Evolutionary conservation across 495 filamentous ascomycete species (phyloP).

Genomic region (Neurospora sp.): DNA sequence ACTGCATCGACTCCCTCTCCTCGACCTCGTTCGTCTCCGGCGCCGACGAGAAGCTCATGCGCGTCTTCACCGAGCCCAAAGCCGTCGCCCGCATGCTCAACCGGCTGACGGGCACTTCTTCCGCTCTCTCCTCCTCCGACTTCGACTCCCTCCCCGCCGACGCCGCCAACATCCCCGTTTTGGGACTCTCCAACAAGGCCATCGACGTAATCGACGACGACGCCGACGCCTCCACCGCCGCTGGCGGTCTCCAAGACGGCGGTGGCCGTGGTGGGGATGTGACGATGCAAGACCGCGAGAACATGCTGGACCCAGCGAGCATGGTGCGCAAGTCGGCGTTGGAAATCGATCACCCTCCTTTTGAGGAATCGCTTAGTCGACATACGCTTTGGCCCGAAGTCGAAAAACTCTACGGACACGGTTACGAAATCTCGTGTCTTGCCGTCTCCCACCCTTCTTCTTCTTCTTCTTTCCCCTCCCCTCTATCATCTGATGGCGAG

Average conservation of each 20-base stretch:
- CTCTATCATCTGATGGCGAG: background rate
- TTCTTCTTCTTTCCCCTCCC: background rate
- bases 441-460: constrained; percentile 50
- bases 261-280: constrained; percentile 16
- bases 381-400: constrained; percentile 92
- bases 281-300: constrained; percentile 22
- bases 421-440: constrained; percentile 92
- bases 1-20: constrained; percentile 73
- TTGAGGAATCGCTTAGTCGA: constrained; percentile 80
- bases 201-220: constrained; percentile 52
- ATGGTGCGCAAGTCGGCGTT: constrained; percentile 33
- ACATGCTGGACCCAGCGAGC: constrained; percentile 30
- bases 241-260: constrained; percentile 8
- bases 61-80: constrained; percentile 87
- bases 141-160: constrained; percentile 53
- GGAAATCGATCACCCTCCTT: constrained; percentile 58
- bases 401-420: constrained; percentile 97
- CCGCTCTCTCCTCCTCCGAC: constrained; percentile 2
- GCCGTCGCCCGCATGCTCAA: constrained; percentile 66
- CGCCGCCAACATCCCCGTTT: constrained; percentile 83
- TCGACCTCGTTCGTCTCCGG: constrained; percentile 74
- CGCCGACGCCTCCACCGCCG: constrained; percentile 13
- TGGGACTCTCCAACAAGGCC: constrained; percentile 95
- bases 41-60: constrained; percentile 94
- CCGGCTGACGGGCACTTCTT: constrained; percentile 51